phyloP scores from a whole-genome alignment of 179 eudicot genomes.

The Gypsophila paniculata region DNA sequence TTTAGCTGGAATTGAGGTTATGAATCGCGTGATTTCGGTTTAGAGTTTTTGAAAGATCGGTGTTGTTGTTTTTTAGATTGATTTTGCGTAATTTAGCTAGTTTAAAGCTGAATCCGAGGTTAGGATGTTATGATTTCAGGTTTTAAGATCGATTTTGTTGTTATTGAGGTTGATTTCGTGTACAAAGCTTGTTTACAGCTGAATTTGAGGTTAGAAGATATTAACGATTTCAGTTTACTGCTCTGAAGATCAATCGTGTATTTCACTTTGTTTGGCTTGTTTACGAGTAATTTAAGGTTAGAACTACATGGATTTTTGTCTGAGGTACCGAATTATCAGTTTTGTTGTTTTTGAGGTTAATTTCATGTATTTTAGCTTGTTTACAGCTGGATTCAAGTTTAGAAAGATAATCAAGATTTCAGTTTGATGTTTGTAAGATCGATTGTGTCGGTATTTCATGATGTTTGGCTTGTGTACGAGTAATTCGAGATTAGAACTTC shows the following conservation, averaged over 20 bases:
- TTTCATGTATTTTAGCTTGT: neutral
- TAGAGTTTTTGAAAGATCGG: neutral
- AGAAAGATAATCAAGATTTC: no score
- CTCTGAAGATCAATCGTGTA: no score
- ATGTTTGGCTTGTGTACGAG: no score
- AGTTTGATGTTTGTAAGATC: no score
- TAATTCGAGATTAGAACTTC: neutral
- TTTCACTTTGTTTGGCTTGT: no score
- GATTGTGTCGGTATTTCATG: no score
- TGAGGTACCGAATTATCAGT: neutral
- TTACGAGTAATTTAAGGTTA: neutral
- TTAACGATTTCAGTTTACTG: no score
- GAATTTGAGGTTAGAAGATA: no score
- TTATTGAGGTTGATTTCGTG: neutral
- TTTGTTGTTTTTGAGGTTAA: neutral
- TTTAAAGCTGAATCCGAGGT: neutral
- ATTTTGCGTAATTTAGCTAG: neutral
- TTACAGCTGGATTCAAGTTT: neutral
- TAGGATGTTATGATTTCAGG: neutral
- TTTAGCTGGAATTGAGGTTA: no score
- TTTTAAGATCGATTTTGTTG: neutral
- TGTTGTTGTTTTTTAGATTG: neutral
- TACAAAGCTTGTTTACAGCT: no score
- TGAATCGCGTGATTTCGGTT: no score
- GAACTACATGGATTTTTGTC: neutral